Conservation (phyloP, 2,329 filamentous ascomycete genomes). For the Xylariaceae sp. region DNA sequence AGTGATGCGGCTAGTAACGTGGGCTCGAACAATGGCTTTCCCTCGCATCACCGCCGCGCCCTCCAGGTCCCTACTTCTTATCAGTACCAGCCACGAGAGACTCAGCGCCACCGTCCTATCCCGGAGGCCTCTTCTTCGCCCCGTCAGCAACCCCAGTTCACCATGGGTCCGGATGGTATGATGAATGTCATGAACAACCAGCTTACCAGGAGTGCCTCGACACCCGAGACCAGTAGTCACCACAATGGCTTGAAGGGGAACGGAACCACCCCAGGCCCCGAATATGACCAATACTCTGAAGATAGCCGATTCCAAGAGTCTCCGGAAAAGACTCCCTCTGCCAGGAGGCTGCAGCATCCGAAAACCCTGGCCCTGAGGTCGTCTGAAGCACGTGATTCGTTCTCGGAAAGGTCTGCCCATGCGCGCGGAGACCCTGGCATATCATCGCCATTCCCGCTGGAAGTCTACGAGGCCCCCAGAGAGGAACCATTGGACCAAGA, state of each 20-base stretch:
- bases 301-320: conserved; percentile 19
- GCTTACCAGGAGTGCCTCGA: conserved; percentile 23
- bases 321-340: conserved; percentile 22
- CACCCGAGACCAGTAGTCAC: conserved; percentile 21
- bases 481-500: conserved; percentile 14
- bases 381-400: conserved; percentile 17
- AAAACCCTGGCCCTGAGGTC: conserved; percentile 16
- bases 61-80: conserved; percentile 11
- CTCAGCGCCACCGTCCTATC: conserved; percentile 17
- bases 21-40: conserved; percentile 16
- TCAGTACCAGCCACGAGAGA: conserved; percentile 16
- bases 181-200: conserved; percentile 18
- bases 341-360: conserved; percentile 18
- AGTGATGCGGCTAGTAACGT: conserved; percentile 26
- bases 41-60: conserved; percentile 14
- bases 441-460: too few species aligned
- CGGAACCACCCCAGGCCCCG: conserved; percentile 12
- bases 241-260: conserved; percentile 14
- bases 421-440: too few species aligned
- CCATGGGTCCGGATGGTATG: conserved; percentile 21
- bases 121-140: conserved; percentile 13
- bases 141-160: conserved; percentile 17
- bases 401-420: conserved; percentile 18
- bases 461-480: conserved; percentile 14
- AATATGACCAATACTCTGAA: conserved; percentile 17